phyloP scores from a whole-genome alignment of 371 early-diverging fungal species.

The Conidiobolus coronatus region DNA sequence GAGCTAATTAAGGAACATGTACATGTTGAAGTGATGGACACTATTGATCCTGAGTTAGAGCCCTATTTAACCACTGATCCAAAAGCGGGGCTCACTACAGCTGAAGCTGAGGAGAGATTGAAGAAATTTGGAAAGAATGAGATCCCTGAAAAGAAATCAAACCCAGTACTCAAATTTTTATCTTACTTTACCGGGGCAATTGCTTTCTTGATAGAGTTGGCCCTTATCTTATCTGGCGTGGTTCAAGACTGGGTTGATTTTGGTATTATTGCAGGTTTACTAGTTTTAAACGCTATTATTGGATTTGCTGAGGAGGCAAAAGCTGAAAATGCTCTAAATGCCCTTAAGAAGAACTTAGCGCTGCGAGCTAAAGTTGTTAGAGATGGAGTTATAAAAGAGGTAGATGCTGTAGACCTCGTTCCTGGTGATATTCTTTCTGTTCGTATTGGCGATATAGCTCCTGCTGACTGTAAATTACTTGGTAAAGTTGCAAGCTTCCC shows the following conservation, averaged over 20 bases:
- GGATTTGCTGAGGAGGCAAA: slow-evolving; percentile 76
- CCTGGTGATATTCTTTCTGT: slow-evolving; percentile 82
- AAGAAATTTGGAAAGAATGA: slow-evolving; percentile 45
- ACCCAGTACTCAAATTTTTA: slow-evolving; percentile 67
- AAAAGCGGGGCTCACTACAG: slow-evolving; percentile 26
- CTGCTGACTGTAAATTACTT: slow-evolving; percentile 74
- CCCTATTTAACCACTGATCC: slow-evolving; percentile 40
- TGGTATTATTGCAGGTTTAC: slow-evolving; percentile 56
- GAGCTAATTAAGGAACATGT: slow-evolving; percentile 16
- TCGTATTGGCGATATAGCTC: slow-evolving; percentile 81
- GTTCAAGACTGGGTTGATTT: slow-evolving; percentile 46
- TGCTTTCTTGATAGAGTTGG: slow-evolving; percentile 63
- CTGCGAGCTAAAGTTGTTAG: slow-evolving; percentile 58
- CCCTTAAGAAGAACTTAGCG: slow-evolving; percentile 47
- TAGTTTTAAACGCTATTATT: slow-evolving; percentile 72
- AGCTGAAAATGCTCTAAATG: slow-evolving; percentile 80
- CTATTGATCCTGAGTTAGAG: slow-evolving; percentile 43
- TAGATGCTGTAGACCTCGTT: slow-evolving; percentile 49
- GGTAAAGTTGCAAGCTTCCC: slow-evolving; percentile 62
- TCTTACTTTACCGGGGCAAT: slow-evolving; percentile 76
- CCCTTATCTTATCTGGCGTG: slow-evolving; percentile 43
- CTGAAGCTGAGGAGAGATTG: slow-evolving; percentile 29
- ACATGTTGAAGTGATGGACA: slow-evolving; percentile 38
- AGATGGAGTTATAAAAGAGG: slow-evolving; percentile 49
- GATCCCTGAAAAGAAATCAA: slow-evolving; percentile 55